Percentiles rank a stretch among this genome's conserved stretches.
Evolutionary conservation across 352 stramenopile species (phyloP).

Genomic region (Globisporangium emineosum): DNA sequence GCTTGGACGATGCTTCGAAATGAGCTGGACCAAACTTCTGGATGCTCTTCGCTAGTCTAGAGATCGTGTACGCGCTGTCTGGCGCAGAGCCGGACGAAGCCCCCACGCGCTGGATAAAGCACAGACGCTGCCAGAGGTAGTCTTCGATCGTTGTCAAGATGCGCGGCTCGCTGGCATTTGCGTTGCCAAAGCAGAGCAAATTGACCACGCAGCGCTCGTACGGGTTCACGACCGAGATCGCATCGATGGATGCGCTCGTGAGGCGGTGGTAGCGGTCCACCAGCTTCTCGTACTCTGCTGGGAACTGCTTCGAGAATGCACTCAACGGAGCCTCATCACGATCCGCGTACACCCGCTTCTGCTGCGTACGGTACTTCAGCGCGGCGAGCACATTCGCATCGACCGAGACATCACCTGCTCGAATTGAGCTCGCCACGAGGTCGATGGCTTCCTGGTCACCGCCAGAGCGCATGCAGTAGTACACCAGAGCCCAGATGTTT

Average conservation of each 20-base stretch:
- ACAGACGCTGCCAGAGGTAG: conserved; percentile 83
- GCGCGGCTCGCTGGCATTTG: conserved; percentile 69
- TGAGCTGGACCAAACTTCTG: conserved; percentile 71
- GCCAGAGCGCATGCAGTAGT: conserved; percentile 78
- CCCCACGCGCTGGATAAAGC: conserved; percentile 62
- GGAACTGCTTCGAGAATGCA: conserved; percentile 70
- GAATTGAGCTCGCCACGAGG: conserved; percentile 40
- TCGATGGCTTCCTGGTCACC: conserved; percentile 68
- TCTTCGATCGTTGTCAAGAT: conserved; percentile 84
- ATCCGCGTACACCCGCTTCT: conserved; percentile 47
- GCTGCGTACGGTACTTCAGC: conserved; percentile 57
- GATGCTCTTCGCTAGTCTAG: conserved; percentile 62
- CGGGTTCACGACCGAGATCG: conserved; percentile 63
- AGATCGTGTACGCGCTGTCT: conserved; percentile 64
- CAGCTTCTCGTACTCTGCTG: conserved; percentile 56
- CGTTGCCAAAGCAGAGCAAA: conserved; percentile 71
- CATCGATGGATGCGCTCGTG: conserved; percentile 68
- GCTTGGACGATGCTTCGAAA: conserved; percentile 50
- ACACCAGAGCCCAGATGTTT: conserved; percentile 74
- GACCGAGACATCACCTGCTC: conserved; percentile 41
- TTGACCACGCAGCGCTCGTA: conserved; percentile 84
- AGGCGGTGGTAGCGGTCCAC: conserved; percentile 69
- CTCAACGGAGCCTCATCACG: conserved; percentile 32
- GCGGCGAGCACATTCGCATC: conserved; percentile 57
- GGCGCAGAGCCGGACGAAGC: conserved; percentile 29